These are phyloP conservation scores for Rhizophora apiculata DNA, from an alignment of 345 rosid species.

Conservation along the genomic window DNA sequence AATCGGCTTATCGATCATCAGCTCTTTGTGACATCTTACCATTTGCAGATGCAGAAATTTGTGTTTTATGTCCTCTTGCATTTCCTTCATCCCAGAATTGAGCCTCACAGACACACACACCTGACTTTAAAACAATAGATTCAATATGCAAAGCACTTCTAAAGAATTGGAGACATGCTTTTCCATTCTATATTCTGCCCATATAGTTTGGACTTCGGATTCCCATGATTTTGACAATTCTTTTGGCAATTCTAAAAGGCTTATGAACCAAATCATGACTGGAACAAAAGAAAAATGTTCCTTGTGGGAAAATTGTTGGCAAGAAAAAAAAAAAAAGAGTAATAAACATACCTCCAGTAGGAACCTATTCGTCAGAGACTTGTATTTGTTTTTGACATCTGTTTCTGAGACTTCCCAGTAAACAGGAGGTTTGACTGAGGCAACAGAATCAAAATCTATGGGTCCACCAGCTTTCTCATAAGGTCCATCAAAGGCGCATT, in stretches of 20 bases:
- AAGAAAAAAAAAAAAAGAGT: background rate
- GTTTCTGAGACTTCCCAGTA: constrained; percentile 68
- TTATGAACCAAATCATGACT: too few relatives aligned
- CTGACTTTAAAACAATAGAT: constrained; percentile 30
- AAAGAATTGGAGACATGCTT: background rate
- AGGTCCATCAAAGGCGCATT: constrained; percentile 62
- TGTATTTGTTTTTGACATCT: constrained; percentile 70
- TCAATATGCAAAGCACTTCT: background rate
- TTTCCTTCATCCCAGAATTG: constrained; percentile 31
- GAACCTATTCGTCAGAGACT: constrained; percentile 70
- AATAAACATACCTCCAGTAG: constrained; percentile 51
- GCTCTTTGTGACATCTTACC: constrained; percentile 69
- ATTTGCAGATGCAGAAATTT: constrained; percentile 52
- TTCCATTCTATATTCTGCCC: too few relatives aligned
- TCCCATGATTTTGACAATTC: too few relatives aligned
- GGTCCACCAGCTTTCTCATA: constrained; percentile 81
- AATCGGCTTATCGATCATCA: constrained; percentile 48
- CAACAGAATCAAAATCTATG: constrained; percentile 26
- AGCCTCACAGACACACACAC: constrained; percentile 55
- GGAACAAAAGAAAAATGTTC: too few relatives aligned
- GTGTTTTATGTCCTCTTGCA: constrained; percentile 20
- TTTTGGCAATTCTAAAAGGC: too few relatives aligned
- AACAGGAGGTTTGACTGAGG: constrained; percentile 34
- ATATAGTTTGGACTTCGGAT: too few relatives aligned
- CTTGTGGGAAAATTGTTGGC: background rate